Evolutionary conservation across 2,329 filamentous ascomycete genomes (phyloP).

Genomic region (Arthrobotrys pseudoclavata): DNA sequence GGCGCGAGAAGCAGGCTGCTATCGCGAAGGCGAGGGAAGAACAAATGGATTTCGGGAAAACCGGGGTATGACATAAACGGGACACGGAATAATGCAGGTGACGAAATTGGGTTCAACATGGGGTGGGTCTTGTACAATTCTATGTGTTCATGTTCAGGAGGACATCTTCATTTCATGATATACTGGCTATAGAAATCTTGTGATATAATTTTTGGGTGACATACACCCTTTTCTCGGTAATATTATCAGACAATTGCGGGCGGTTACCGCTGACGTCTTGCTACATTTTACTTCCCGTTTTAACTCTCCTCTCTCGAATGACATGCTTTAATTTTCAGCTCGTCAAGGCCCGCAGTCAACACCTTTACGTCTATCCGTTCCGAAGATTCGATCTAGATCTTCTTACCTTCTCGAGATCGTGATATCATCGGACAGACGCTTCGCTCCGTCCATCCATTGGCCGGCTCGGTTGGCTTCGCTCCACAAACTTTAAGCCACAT

Average conservation of each 20-base stretch:
- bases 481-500: conserved; percentile 22
- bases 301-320: neutral
- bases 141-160: neutral
- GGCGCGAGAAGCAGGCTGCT: conserved; percentile 20
- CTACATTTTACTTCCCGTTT: neutral
- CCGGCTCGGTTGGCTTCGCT: conserved; percentile 22
- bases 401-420: conserved; percentile 1
- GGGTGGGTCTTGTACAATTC: neutral
- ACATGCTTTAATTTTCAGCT: neutral
- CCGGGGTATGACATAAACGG: conserved; percentile 9
- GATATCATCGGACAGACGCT: conserved; percentile 17
- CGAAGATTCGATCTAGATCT: conserved; percentile 7
- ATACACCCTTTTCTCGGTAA: neutral
- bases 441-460: conserved; percentile 16
- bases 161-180: conserved; percentile 2
- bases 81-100: conserved; percentile 12
- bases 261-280: neutral
- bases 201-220: neutral
- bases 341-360: neutral
- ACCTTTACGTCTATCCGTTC: neutral
- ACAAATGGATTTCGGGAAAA: conserved; percentile 44
- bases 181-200: neutral
- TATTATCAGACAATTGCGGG: neutral
- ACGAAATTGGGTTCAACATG: conserved; percentile 12
- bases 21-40: conserved; percentile 45